These are phyloP conservation scores for Physaria fendleri DNA, from an alignment of 345 rosid genomes.

Conservation along the genomic window DNA sequence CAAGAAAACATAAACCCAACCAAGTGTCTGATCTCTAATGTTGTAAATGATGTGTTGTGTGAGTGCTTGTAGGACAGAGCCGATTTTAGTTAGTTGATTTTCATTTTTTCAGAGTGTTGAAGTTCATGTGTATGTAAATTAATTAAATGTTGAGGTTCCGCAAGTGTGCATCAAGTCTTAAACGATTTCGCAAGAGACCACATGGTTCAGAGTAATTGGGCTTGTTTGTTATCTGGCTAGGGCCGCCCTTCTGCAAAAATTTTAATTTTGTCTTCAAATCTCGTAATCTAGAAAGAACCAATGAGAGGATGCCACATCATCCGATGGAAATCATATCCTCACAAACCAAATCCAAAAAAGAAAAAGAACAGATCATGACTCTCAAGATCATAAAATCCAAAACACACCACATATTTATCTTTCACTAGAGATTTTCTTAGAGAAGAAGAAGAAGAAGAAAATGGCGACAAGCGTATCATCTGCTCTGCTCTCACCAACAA, in stretches of 20 bases:
- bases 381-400: slow-evolving; percentile 18
- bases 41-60: slow-evolving; percentile 31
- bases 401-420: slow-evolving; percentile 10
- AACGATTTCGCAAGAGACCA: not conserved
- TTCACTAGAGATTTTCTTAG: not conserved
- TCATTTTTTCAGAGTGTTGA: not conserved
- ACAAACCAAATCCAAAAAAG: slow-evolving; percentile 23
- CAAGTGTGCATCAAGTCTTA: slow-evolving; percentile 15
- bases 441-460: not conserved
- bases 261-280: too few species aligned
- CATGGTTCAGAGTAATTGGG: not conserved
- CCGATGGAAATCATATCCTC: slow-evolving; percentile 25
- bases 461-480: slow-evolving; percentile 35
- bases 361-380: not conserved
- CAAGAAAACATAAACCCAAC: not conserved
- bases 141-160: not conserved
- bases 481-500: slow-evolving; percentile 24
- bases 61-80: slow-evolving; percentile 10
- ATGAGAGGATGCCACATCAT: slow-evolving; percentile 22
- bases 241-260: too few species aligned
- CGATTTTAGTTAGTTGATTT: slow-evolving; percentile 15
- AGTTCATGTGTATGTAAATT: slow-evolving; percentile 10
- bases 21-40: slow-evolving; percentile 2
- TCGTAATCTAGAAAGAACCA: slow-evolving; percentile 31
- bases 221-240: not conserved